A percentile compares a stretch with the other conserved stretches of the same genome.
phyloP scores from a whole-genome alignment of 2,329 filamentous ascomycete species.

The Colletotrichum phormii region DNA sequence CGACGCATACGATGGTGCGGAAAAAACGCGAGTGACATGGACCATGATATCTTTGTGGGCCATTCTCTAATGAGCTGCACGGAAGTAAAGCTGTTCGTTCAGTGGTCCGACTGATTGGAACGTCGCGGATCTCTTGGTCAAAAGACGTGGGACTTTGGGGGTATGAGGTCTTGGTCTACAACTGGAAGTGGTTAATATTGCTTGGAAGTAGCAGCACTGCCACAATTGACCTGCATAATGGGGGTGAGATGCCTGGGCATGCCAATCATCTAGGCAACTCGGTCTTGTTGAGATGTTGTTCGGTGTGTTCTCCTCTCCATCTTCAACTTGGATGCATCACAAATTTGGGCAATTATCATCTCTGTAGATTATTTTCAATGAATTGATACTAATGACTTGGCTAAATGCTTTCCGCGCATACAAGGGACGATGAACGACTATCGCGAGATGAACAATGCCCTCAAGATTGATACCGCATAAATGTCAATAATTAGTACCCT shows the following conservation, averaged over 20 bases:
- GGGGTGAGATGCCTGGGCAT: conserved; percentile 6
- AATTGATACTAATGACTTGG: neutral
- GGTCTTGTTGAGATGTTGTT: neutral
- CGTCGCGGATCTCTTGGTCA: neutral
- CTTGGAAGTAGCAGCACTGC: conserved; percentile 22
- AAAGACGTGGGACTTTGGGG: neutral
- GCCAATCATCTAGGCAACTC: neutral
- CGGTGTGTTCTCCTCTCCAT: neutral
- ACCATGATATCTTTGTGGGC: neutral
- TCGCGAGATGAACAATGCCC: too few relatives aligned
- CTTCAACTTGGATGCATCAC: neutral
- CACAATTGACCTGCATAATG: conserved; percentile 24
- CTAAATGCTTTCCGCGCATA: neutral
- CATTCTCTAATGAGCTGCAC: neutral
- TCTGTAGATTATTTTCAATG: neutral
- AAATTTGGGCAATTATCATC: too few relatives aligned
- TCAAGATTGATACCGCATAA: neutral
- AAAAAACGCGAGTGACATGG: neutral
- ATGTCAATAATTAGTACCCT: neutral
- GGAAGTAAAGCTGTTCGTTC: neutral
- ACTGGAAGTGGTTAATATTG: conserved; percentile 5
- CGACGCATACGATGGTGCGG: neutral
- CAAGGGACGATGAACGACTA: neutral
- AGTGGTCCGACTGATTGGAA: neutral
- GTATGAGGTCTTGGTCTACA: neutral